Evolutionary conservation across 208 protist genomes (phyloP).

Genomic region (Crithidia acanthocephali): DNA sequence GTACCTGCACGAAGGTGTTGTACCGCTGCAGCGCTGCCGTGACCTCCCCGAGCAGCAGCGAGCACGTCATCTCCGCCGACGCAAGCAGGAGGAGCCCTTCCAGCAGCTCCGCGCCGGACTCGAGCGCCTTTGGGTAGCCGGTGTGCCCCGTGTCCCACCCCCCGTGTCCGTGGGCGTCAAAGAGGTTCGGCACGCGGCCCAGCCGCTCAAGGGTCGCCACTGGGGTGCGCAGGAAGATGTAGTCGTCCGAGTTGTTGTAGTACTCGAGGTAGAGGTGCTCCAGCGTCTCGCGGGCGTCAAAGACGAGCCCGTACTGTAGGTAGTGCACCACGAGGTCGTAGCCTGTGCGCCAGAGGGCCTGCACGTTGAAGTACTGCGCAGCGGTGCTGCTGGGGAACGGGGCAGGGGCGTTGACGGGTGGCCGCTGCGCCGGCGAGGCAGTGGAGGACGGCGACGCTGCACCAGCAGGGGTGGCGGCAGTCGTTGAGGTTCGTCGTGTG

Average conservation of each 20-base stretch:
- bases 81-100: slow-evolving; percentile 72
- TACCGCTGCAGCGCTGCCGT: slow-evolving; percentile 45
- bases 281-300: slow-evolving; percentile 53
- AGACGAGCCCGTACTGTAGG: slow-evolving; percentile 76
- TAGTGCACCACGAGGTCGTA: slow-evolving; percentile 77
- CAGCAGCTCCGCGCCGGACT: slow-evolving; percentile 49
- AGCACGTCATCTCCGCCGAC: slow-evolving; percentile 63
- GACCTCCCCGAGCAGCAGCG: slow-evolving; percentile 42
- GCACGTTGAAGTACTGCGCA: slow-evolving; percentile 46
- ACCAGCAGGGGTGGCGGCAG: background rate
- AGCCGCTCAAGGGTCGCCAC: slow-evolving; percentile 52
- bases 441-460: background rate
- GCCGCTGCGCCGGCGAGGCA: background rate
- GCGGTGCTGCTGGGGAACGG: too few relatives aligned
- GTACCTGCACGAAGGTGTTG: slow-evolving; percentile 64
- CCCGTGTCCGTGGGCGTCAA: slow-evolving; percentile 43
- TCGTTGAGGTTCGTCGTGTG: background rate
- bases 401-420: background rate
- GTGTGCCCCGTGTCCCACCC: slow-evolving; percentile 20
- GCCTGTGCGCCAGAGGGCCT: slow-evolving; percentile 65
- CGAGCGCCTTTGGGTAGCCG: slow-evolving; percentile 58
- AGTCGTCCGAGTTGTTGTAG: slow-evolving; percentile 91
- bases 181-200: slow-evolving; percentile 52
- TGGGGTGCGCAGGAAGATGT: slow-evolving; percentile 43
- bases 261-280: slow-evolving; percentile 72